A percentile compares a stretch with the other conserved stretches of the same genome.
These are phyloP conservation scores for Colletotrichum sp. DNA, from an alignment of 2,329 filamentous ascomycete species.

Conservation along the genomic window DNA sequence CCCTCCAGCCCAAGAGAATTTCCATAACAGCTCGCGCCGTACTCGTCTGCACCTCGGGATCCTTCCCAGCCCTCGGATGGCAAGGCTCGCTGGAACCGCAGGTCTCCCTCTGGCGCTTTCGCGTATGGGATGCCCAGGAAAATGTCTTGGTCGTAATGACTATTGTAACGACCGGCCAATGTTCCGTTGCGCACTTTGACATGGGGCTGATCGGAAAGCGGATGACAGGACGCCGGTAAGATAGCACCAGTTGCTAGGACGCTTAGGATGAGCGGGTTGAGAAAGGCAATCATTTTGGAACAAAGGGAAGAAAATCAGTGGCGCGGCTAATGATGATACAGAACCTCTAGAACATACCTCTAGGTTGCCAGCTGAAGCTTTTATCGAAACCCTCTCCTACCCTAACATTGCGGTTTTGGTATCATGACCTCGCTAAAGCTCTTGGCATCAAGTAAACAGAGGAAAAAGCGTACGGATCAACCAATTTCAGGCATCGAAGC, in stretches of 20 bases:
- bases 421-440: background rate
- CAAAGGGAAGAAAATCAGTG: background rate
- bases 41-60: conserved; percentile 43
- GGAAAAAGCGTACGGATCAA: background rate
- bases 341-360: background rate
- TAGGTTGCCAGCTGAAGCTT: background rate
- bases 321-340: background rate
- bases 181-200: background rate
- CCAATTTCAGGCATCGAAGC: background rate
- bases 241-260: background rate
- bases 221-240: background rate
- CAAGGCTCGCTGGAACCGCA: background rate
- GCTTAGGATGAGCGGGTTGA: background rate
- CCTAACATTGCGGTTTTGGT: background rate
- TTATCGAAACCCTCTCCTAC: background rate
- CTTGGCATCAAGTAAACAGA: background rate
- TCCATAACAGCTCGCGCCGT: conserved; percentile 52
- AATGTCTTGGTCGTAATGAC: conserved; percentile 33
- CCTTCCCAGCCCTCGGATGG: conserved; percentile 48
- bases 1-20: background rate
- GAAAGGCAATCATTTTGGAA: background rate
- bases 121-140: conserved; percentile 58
- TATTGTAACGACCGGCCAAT: background rate
- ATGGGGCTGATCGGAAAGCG: background rate
- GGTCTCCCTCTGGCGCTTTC: background rate